Evolutionary conservation across 805 yeast genomes (phyloP), one percentile per base, ranked within the genome.

Genomic region (Kazachstania africana): DNA sequence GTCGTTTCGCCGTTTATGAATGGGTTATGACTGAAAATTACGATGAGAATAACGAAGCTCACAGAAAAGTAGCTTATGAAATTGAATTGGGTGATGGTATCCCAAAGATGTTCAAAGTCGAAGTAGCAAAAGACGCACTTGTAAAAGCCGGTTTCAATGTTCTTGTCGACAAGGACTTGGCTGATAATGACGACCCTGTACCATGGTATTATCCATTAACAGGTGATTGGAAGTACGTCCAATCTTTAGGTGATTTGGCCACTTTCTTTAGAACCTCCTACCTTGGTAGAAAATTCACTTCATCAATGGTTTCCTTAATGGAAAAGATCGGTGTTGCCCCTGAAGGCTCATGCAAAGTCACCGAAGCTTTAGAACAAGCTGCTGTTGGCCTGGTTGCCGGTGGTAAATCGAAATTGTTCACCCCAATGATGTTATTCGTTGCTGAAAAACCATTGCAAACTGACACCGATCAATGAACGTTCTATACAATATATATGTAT

Each of bases 51-150:
- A 84, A 83, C 60, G 72, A 75, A 47, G 87, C 75, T 59, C 98
- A 91, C 65, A 81, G 95, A 62, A 79, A 78, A 55, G 82, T 91
- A 43, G 91, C 94, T 20, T 88, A 88, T 61, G 97, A 95, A 57
- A 91, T 91, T 46, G 98, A 91, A 66, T 72, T 88, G 40, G 98
- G 98, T 55, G 96, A 91, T 57, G 98, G 98, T 64, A 91, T 91
- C 48, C 97, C 98, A 55, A 85, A 88, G 66, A 91, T 91, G 98
- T 84, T 71, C 71, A 60, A 66, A 48, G 72, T 75, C 40, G 71
- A 75, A 41, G 95, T 83, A 48, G 98, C 98, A 23, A 79, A 76
- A 56, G 62, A 79, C 36, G 97, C 97, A 17, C 70, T 91, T 50
- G 68, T 72, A 57, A 68, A 66, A 29, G 95, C 83, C 42, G 98